A percentile compares a stretch with the other conserved stretches of the same genome.
phyloP scores from a whole-genome alignment of 2,329 filamentous ascomycete genomes.

The Lecanosticta acicola region DNA sequence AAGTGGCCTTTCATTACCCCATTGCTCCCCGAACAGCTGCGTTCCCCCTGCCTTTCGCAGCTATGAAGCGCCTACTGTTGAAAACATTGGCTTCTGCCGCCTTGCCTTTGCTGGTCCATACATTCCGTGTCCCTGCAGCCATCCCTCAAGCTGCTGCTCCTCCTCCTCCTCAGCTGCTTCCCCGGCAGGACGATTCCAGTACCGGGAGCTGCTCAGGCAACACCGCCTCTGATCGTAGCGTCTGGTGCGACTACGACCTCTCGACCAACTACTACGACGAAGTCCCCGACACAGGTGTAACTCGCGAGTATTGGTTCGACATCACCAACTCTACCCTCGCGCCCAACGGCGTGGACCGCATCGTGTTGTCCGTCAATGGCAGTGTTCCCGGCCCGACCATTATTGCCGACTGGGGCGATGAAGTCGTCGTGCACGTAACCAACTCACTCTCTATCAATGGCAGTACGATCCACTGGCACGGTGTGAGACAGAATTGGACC shows the following conservation, averaged over 20 bases:
- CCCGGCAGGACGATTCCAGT: background rate
- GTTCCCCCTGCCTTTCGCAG: too few relatives aligned
- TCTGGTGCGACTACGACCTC: slow-evolving; percentile 34
- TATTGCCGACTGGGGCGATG: slow-evolving; percentile 38
- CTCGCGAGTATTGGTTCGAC: slow-evolving; percentile 41
- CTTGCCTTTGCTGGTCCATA: background rate
- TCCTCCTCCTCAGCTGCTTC: background rate
- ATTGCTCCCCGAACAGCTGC: too few relatives aligned
- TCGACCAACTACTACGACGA: slow-evolving; percentile 34
- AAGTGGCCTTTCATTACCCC: too few relatives aligned
- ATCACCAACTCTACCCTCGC: slow-evolving; percentile 40
- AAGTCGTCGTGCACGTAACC: slow-evolving; percentile 27
- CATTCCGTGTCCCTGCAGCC: background rate
- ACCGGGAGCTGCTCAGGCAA: slow-evolving; percentile 25
- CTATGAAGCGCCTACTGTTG: too few relatives aligned
- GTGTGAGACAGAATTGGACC: slow-evolving; percentile 45
- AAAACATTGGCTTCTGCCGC: background rate
- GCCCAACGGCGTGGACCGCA: slow-evolving; percentile 42
- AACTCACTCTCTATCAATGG: slow-evolving; percentile 41
- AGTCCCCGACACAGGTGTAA: slow-evolving; percentile 19
- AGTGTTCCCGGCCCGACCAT: slow-evolving; percentile 45
- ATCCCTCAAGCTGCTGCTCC: background rate
- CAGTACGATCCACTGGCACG: slow-evolving; percentile 49
- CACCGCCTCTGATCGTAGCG: slow-evolving; percentile 25
- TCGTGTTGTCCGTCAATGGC: slow-evolving; percentile 42